phyloP scores from a whole-genome alignment of 2,329 filamentous ascomycete genomes.

The Ophidiomyces ophidiicola region DNA sequence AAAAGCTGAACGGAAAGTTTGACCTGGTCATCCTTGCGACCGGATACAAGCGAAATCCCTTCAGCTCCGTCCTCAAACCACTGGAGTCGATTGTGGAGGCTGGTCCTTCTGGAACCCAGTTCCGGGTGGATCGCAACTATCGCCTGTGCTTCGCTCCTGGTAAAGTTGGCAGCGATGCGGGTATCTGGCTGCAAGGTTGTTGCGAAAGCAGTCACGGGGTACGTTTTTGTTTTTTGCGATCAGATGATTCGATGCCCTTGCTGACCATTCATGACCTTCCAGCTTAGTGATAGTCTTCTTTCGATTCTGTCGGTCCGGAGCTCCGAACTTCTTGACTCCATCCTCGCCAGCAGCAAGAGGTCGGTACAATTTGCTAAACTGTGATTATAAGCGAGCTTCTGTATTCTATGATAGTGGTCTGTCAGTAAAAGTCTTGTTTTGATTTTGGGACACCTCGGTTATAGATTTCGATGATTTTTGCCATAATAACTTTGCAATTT shows the following conservation, averaged over 20 bases:
- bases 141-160: constrained; percentile 57
- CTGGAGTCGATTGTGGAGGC: constrained; percentile 12
- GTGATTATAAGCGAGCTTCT: constrained; percentile 7
- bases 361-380: constrained; percentile 14
- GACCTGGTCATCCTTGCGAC: constrained; percentile 79
- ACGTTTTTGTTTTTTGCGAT: not conserved
- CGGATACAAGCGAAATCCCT: constrained; percentile 67
- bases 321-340: constrained; percentile 15
- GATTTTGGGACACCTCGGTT: too few species aligned
- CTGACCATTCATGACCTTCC: constrained; percentile 2
- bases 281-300: constrained; percentile 65
- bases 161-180: constrained; percentile 58
- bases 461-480: not conserved
- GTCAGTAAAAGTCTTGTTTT: not conserved
- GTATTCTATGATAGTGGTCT: not conserved
- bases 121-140: constrained; percentile 63
- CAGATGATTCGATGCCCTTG: not conserved
- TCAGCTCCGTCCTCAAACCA: constrained; percentile 59
- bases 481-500: not conserved
- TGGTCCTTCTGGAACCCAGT: constrained; percentile 7
- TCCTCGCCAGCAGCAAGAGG: constrained; percentile 13
- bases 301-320: constrained; percentile 56
- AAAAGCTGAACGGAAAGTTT: constrained; percentile 40
- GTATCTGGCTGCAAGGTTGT: constrained; percentile 87
- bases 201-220: constrained; percentile 77